Evolutionary conservation across 805 yeast species (phyloP).

Genomic region (Candida tammaniensis): DNA sequence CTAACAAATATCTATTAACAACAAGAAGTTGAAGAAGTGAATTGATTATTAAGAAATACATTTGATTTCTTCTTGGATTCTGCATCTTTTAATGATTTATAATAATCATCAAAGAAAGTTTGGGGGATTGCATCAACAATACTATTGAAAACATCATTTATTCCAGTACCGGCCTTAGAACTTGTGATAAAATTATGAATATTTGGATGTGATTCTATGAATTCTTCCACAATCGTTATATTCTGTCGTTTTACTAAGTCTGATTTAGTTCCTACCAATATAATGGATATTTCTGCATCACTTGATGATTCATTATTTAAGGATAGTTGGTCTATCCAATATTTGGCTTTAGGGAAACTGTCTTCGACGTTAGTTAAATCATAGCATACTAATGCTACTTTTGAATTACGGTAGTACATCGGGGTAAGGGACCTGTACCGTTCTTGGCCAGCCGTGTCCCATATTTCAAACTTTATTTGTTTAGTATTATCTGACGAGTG

Average conservation of each 20-base stretch:
- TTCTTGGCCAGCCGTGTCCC: conserved; percentile 90
- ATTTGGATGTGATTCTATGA: conserved; percentile 16
- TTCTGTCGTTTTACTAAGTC: conserved; percentile 48
- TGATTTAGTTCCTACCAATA: conserved; percentile 78
- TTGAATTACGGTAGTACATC: conserved; percentile 77
- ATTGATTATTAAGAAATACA: conserved; percentile 10
- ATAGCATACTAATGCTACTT: conserved; percentile 76
- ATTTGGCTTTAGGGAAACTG: conserved; percentile 68
- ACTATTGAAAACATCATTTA: conserved; percentile 35
- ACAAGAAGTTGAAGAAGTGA: conserved; percentile 5
- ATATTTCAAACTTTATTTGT: conserved; percentile 62
- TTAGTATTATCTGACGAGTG: conserved; percentile 31
- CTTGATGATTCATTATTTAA: conserved; percentile 20
- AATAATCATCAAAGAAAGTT: conserved; percentile 23
- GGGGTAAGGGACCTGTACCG: conserved; percentile 75
- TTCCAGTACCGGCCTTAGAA: conserved; percentile 69
- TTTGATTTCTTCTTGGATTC: conserved; percentile 5
- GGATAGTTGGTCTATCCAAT: conserved; percentile 83
- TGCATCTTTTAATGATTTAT: conserved; percentile 6
- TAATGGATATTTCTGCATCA: conserved; percentile 27
- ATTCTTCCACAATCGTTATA: conserved; percentile 9
- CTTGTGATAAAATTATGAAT: conserved; percentile 46
- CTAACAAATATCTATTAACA: conserved; percentile 6
- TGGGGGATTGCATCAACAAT: conserved; percentile 30
- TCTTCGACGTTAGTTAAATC: conserved; percentile 56